These are phyloP conservation scores for Aspergillus mulundensis DNA, from an alignment of 495 filamentous ascomycete species.

Conservation along the genomic window DNA sequence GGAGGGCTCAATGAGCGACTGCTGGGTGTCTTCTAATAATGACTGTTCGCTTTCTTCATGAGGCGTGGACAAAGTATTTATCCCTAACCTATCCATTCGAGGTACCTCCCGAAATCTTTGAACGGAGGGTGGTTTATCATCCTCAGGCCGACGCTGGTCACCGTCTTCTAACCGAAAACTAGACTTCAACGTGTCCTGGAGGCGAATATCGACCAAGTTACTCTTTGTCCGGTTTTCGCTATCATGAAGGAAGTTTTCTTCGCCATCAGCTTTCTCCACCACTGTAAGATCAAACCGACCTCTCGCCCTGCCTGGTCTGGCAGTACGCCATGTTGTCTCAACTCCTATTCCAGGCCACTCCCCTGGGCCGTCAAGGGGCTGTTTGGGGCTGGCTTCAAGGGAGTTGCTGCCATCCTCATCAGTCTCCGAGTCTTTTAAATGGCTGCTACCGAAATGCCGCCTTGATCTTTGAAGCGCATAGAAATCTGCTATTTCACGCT, in stretches of 20 bases:
- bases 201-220: constrained; percentile 81
- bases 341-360: constrained; percentile 43
- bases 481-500: constrained; percentile 87
- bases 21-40: constrained; percentile 32
- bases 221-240: constrained; percentile 58
- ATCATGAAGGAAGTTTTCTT: constrained; percentile 28
- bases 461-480: constrained; percentile 87
- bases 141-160: constrained; percentile 56
- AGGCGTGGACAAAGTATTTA: constrained; percentile 39
- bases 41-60: constrained; percentile 45
- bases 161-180: constrained; percentile 45
- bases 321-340: constrained; percentile 53
- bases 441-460: constrained; percentile 76
- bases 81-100: constrained; percentile 27
- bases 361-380: constrained; percentile 28
- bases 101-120: constrained; percentile 67
- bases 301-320: constrained; percentile 25
- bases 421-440: constrained; percentile 73
- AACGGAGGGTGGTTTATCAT: constrained; percentile 75
- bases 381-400: constrained; percentile 51
- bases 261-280: constrained; percentile 30
- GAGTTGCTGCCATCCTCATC: constrained; percentile 68
- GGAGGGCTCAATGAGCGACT: constrained; percentile 40
- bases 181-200: constrained; percentile 61
- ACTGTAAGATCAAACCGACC: constrained; percentile 29